Evolutionary conservation across 2,329 filamentous ascomycete genomes (phyloP).

Genomic region (Fusarium equiseti): DNA sequence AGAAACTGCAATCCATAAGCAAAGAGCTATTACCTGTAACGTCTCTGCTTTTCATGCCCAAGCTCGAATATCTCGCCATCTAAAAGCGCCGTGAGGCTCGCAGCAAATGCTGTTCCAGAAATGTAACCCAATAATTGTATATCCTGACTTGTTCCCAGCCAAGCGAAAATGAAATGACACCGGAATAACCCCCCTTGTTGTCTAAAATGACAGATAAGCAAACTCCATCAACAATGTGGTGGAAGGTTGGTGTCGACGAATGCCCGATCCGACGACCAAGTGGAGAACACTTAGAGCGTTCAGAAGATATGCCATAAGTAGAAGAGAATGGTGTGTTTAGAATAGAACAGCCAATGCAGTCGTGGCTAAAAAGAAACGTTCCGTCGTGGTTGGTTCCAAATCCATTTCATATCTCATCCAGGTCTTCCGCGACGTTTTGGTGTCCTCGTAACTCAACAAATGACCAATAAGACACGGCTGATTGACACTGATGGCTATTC

Average conservation of each 20-base stretch:
- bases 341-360: not conserved
- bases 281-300: constrained; percentile 7
- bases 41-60: constrained; percentile 8
- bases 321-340: constrained; percentile 9
- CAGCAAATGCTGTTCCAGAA: constrained; percentile 42
- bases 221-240: constrained; percentile 24
- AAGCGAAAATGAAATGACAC: constrained; percentile 32
- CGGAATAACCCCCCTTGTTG: constrained; percentile 43
- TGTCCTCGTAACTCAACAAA: constrained; percentile 32
- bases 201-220: constrained; percentile 34
- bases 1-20: constrained; percentile 1
- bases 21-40: constrained; percentile 25
- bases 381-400: constrained; percentile 33
- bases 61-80: constrained; percentile 23
- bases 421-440: constrained; percentile 51
- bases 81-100: constrained; percentile 48
- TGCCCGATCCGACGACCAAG: constrained; percentile 16
- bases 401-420: constrained; percentile 46
- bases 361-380: constrained; percentile 26
- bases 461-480: constrained; percentile 8
- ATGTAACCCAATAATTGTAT: constrained; percentile 41
- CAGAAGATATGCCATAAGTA: constrained; percentile 21
- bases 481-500: constrained; percentile 7
- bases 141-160: constrained; percentile 32
- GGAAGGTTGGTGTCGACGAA: constrained; percentile 30